Conservation (phyloP, 2,329 filamentous ascomycete genomes). For the Pseudogymnoascus sp. region DNA sequence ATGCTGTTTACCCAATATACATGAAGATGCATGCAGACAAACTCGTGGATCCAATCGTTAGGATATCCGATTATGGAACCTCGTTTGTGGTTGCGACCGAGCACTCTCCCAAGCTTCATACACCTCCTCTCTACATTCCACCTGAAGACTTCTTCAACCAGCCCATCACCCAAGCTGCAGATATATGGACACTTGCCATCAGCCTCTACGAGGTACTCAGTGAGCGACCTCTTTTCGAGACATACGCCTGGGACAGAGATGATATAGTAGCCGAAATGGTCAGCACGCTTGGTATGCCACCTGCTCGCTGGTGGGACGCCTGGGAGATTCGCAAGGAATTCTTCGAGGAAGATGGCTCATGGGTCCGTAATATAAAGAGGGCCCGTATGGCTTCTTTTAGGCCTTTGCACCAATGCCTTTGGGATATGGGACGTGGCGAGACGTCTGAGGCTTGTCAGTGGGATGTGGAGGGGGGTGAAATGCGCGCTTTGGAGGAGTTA, state of each 20-base stretch:
- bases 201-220: slow-evolving; percentile 14
- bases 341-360: slow-evolving; percentile 11
- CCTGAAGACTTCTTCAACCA: slow-evolving; percentile 7
- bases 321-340: slow-evolving; percentile 12
- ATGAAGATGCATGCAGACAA: not conserved
- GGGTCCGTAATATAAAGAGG: not conserved
- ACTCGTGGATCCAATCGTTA: slow-evolving; percentile 12
- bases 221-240: slow-evolving; percentile 12
- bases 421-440: not conserved
- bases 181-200: slow-evolving; percentile 16
- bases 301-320: slow-evolving; percentile 15
- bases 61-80: not conserved
- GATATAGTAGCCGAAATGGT: slow-evolving; percentile 12
- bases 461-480: not conserved
- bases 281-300: slow-evolving; percentile 13
- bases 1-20: not conserved
- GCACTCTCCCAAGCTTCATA: not conserved
- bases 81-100: not conserved
- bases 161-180: slow-evolving; percentile 12
- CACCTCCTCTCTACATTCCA: not conserved
- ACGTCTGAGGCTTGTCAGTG: not conserved
- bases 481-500: slow-evolving; percentile 9
- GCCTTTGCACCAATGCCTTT: not conserved
- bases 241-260: slow-evolving; percentile 11
- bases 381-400: not conserved